Evolutionary conservation across 1,139 yeast genomes (phyloP), one percentile per base, ranked within the genome.

Genomic region (Suhomyces bolitotheri): DNA sequence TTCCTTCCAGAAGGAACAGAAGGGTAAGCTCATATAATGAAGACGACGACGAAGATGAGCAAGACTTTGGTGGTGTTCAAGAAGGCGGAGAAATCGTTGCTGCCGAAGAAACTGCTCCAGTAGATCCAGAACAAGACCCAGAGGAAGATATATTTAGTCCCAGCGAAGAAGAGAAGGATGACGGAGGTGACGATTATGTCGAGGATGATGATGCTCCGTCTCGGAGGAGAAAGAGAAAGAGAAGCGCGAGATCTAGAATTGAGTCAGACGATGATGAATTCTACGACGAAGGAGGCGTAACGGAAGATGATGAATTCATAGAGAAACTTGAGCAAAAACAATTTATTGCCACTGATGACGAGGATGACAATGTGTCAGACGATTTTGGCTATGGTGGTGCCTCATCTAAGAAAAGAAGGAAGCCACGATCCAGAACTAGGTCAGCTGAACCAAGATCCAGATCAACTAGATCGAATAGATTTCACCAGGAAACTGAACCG

Each of bases 311-410:
- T 17, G 69, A 63, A 7, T 61, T 53, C 36, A 33, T 62, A 14
- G 58, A 60, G 38, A 50, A 51, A 37, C 53, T 64, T 31, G 50
- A 57, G 31, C 66, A 66, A 34, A 56, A 53, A 36, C 51, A 55
- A 27, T 71, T 71, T 40, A 50, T 71, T 25, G 73, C 71, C 13
- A 46, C 67, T 0, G 77, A 63, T 27, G 68, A 62, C 32, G 20
- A 17, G 8, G 76, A 62, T 22, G 67, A 55, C 12, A 57, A 50
- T 16, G 51, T 44, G 7, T 62, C 32, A 8, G 45, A 49, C 14
- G 66, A 58, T 31, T 56, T 49, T 40, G 50, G 44, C 7, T 65
- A 66, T 33, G 61, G 57, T 9, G 45, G 11, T 38, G 44, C 14
- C 40, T 54, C 17, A 38, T 41, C 40, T 27, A 46, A 46, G 25